Evolutionary conservation across 257 asterid genomes (phyloP).

Genomic region (Solanum okadae): DNA sequence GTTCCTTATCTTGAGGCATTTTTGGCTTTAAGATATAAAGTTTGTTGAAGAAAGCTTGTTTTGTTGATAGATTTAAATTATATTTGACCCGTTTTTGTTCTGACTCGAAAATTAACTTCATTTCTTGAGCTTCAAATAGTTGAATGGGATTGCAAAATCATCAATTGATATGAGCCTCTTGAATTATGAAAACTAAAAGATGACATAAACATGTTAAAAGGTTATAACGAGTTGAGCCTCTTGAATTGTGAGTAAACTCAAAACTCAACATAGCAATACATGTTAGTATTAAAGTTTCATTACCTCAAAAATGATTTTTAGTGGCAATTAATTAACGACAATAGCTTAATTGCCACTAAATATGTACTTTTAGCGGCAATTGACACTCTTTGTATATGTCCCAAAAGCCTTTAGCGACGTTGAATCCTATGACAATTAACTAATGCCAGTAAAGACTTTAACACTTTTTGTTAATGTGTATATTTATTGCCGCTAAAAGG

Average conservation of each 20-base stretch:
- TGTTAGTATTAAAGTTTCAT: neutral
- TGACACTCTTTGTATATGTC: no score
- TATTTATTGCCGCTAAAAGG: no score
- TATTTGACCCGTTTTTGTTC: neutral
- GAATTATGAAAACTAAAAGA: neutral
- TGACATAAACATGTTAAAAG: neutral
- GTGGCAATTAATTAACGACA: no score
- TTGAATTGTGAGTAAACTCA: neutral
- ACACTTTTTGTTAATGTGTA: no score
- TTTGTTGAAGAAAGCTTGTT: neutral
- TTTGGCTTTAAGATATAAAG: neutral
- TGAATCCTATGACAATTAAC: no score
- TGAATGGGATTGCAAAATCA: neutral
- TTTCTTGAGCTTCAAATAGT: neutral
- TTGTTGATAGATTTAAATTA: neutral
- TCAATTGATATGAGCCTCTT: neutral
- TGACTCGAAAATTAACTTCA: neutral
- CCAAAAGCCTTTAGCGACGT: no score
- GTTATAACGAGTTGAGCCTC: neutral
- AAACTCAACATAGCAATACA: neutral
- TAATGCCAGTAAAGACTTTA: no score
- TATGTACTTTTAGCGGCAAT: no score
- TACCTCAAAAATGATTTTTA: no score
- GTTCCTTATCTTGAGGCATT: neutral
- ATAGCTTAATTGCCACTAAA: no score